phyloP scores from a whole-genome alignment of 2,329 filamentous ascomycete species.

The Pestalotiopsis sp. region DNA sequence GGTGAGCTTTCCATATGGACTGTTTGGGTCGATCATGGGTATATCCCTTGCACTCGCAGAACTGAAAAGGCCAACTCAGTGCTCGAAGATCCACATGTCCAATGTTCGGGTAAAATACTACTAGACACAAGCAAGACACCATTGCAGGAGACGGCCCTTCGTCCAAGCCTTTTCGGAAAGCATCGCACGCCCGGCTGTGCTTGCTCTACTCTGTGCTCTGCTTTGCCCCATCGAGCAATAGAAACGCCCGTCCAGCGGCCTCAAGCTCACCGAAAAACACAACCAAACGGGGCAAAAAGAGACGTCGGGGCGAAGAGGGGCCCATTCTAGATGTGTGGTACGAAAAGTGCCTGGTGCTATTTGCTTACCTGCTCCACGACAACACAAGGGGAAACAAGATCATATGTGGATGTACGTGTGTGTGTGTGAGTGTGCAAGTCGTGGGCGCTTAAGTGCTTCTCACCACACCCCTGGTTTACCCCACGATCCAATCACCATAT shows the following conservation, averaged over 20 bases:
- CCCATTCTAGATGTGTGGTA: not conserved
- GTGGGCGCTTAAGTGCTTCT: constrained; percentile 26
- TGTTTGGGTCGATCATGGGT: not conserved
- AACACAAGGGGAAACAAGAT: not conserved
- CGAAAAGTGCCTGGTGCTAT: not conserved
- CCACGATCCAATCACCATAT: constrained; percentile 17
- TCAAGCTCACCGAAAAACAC: constrained; percentile 2
- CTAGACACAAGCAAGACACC: not conserved
- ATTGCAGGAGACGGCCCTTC: not conserved
- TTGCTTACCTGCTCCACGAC: not conserved
- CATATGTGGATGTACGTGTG: not conserved
- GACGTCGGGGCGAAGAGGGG: not conserved
- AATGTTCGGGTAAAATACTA: not conserved
- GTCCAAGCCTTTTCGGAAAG: not conserved
- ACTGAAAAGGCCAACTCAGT: not conserved
- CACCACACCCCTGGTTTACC: not conserved
- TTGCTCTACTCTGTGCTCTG: not conserved
- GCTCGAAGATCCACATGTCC: not conserved
- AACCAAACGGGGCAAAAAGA: not conserved
- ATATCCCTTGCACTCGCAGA: not conserved
- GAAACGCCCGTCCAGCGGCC: not conserved
- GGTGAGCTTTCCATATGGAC: not conserved
- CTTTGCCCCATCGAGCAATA: not conserved
- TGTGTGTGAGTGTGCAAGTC: constrained; percentile 17
- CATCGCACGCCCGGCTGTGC: not conserved